Conservation (phyloP, 768 basidiomycete genomes). For the Macrolepiota dolichaula region DNA sequence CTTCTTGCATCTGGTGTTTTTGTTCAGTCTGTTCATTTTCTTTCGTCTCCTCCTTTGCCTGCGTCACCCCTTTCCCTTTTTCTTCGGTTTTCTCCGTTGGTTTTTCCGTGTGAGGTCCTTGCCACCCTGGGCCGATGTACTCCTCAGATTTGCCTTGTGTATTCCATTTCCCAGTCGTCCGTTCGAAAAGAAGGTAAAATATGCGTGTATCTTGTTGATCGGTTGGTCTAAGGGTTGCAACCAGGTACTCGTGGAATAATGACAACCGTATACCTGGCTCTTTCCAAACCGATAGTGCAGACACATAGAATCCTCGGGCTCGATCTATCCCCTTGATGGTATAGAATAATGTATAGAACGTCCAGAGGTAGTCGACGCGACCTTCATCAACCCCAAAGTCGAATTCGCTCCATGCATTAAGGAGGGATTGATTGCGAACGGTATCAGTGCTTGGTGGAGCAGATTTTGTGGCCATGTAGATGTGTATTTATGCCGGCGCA, state of each 20-base stretch:
- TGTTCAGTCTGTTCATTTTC: too few relatives aligned
- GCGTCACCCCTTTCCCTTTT: too few relatives aligned
- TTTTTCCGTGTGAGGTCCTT: background rate
- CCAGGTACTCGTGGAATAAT: background rate
- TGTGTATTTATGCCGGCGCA: background rate
- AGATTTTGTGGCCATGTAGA: background rate
- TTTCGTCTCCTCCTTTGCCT: too few relatives aligned
- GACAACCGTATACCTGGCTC: background rate
- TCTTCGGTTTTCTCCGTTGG: too few relatives aligned
- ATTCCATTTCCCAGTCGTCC: background rate
- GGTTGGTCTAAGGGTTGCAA: background rate
- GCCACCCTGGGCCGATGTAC: background rate
- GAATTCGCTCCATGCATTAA: background rate
- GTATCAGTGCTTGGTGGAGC: background rate
- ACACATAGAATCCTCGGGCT: background rate
- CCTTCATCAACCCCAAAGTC: background rate
- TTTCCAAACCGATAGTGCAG: background rate
- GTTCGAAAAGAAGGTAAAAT: background rate
- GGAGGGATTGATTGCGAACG: background rate
- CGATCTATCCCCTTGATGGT: background rate
- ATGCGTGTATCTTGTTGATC: background rate
- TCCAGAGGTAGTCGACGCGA: background rate
- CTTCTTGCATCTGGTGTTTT: too few relatives aligned
- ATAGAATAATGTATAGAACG: constrained; percentile 1
- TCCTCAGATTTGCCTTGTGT: background rate